Conservation (phyloP, 495 filamentous ascomycete genomes). For the Trichoderma gamsii region DNA sequence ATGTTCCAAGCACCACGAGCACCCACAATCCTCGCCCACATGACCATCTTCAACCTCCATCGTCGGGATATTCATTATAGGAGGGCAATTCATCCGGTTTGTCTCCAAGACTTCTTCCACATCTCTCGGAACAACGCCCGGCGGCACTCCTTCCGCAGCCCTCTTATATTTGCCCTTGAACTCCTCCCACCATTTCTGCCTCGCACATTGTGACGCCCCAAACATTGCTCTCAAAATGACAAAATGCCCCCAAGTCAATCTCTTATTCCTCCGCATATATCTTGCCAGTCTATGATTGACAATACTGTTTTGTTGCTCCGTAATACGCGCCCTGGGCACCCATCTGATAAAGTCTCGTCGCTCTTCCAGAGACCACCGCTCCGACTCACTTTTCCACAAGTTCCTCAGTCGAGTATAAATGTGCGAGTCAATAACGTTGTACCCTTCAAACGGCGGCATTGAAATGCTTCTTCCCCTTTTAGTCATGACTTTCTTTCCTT, state of each 20-base stretch:
- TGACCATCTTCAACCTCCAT: not conserved
- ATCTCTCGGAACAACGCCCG: not conserved
- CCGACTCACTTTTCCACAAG: not conserved
- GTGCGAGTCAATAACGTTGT: not conserved
- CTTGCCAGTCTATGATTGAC: not conserved
- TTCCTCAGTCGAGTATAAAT: not conserved
- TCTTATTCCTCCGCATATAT: not conserved
- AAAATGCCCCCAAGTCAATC: not conserved
- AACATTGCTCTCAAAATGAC: constrained; percentile 6
- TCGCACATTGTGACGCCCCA: not conserved
- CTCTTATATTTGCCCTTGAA: not conserved
- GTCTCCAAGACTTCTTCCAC: not conserved
- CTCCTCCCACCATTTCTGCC: not conserved
- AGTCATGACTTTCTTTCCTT: not conserved
- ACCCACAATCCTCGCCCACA: not conserved
- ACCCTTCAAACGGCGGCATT: not conserved
- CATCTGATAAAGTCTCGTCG: not conserved
- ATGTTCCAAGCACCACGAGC: not conserved
- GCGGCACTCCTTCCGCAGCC: not conserved
- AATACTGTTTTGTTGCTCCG: not conserved
- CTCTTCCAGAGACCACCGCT: not conserved
- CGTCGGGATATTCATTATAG: not conserved
- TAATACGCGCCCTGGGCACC: not conserved
- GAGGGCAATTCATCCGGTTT: not conserved
- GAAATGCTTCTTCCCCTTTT: not conserved